phyloP scores from a whole-genome alignment of 495 filamentous ascomycete species.

The Trichoderma reesei region DNA sequence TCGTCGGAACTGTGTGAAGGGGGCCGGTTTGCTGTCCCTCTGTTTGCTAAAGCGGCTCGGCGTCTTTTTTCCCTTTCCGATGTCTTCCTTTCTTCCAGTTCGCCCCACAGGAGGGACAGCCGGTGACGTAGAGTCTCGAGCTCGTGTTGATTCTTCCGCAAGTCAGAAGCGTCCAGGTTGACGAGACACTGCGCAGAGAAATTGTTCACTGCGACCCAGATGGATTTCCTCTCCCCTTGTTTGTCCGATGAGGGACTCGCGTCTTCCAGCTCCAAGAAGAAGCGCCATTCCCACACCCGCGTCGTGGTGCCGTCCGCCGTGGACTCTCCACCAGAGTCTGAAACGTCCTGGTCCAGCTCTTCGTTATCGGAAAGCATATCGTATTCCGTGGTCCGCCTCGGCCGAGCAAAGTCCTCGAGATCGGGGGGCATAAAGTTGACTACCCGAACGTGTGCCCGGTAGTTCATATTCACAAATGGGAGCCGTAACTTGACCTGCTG shows the following conservation, averaged over 20 bases:
- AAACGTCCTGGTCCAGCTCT: conserved; percentile 24
- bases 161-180: conserved; percentile 54
- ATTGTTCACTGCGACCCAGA: conserved; percentile 61
- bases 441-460: conserved; percentile 56
- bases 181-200: conserved; percentile 55
- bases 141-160: conserved; percentile 38
- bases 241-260: conserved; percentile 22
- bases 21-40: conserved; percentile 5
- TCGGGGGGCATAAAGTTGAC: conserved; percentile 69
- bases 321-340: conserved; percentile 17
- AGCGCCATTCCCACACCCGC: conserved; percentile 66
- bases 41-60: neutral
- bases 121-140: conserved; percentile 53
- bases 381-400: conserved; percentile 31
- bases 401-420: conserved; percentile 64
- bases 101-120: conserved; percentile 76
- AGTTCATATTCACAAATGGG: conserved; percentile 68
- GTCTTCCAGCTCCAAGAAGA: conserved; percentile 63
- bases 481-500: conserved; percentile 34
- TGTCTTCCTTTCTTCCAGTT: conserved; percentile 62
- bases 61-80: conserved; percentile 11
- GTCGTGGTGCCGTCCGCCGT: conserved; percentile 9
- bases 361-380: conserved; percentile 39
- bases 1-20: conserved; percentile 20
- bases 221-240: conserved; percentile 25